Evolutionary conservation across 2,329 filamentous ascomycete genomes (phyloP).

Genomic region (Elsinoe arachidis): DNA sequence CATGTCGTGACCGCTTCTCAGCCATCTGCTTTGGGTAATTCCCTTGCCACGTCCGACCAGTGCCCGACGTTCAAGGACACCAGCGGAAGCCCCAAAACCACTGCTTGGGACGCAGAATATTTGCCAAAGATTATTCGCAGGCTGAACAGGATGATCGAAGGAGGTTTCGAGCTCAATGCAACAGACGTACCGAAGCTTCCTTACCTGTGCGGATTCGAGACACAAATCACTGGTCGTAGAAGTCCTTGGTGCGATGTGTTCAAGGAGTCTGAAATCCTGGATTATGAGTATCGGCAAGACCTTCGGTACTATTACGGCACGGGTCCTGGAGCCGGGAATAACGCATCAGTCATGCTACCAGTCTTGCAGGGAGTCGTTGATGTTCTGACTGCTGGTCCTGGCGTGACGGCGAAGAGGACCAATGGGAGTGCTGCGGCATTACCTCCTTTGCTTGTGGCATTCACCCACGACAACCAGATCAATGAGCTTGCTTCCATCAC

Average conservation of each 20-base stretch:
- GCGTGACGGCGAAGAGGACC: slow-evolving; percentile 38
- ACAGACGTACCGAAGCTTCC: slow-evolving; percentile 51
- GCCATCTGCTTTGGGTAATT: slow-evolving; percentile 51
- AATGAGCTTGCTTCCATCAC: slow-evolving; percentile 51
- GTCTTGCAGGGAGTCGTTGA: slow-evolving; percentile 47
- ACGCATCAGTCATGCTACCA: slow-evolving; percentile 53
- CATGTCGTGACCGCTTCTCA: slow-evolving; percentile 50
- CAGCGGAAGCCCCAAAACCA: slow-evolving; percentile 40
- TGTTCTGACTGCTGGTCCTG: slow-evolving; percentile 46
- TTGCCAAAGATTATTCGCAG: slow-evolving; percentile 47
- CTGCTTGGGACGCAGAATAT: slow-evolving; percentile 44
- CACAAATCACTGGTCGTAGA: slow-evolving; percentile 50
- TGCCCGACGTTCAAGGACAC: slow-evolving; percentile 52
- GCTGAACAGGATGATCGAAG: slow-evolving; percentile 46
- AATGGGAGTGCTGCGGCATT: slow-evolving; percentile 42
- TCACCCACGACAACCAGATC: slow-evolving; percentile 59
- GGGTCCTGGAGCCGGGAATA: slow-evolving; percentile 48
- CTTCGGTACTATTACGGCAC: slow-evolving; percentile 52
- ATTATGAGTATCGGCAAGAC: slow-evolving; percentile 60
- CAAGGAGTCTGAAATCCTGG: slow-evolving; percentile 49
- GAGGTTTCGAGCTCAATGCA: slow-evolving; percentile 40
- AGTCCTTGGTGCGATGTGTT: slow-evolving; percentile 56
- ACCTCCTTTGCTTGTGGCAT: slow-evolving; percentile 51
- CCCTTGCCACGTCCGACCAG: slow-evolving; percentile 53
- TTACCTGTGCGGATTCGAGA: slow-evolving; percentile 61